Evolutionary conservation across 768 basidiomycete genomes (phyloP), one percentile per base, ranked within the genome.

Genomic region (Lactarius sanguifluus): DNA sequence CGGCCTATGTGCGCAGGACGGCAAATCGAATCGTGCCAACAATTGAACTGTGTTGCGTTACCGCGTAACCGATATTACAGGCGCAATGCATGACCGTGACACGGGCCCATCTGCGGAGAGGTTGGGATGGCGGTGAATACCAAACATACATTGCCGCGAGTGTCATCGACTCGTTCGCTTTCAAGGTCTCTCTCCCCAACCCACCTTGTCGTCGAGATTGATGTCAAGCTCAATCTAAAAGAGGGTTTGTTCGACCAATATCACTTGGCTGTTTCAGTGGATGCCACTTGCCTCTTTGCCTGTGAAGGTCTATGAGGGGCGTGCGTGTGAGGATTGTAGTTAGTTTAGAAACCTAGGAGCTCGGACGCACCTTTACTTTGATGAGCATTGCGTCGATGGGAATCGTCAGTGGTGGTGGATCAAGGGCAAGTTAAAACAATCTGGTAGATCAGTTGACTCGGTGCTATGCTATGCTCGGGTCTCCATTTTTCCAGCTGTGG

Each of bases 191-290:
- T 83, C 58, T 28, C 64, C 64, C 32, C 32, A 32, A 32, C 83
- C 58, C 64, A 88, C 95, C 84, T 89, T 90, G 79, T 93, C 92
- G 69, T 92, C 91, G 18, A 83, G 79, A 77, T 96, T 94, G 76
- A 97, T 93, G 81, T 97, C 94, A 69, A 98, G 85, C 77, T 98
- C 96, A 77, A 97, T 95, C 96, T 86, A 10, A 65, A 18, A 50
- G 57, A 59, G n/a, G 8, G 10, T 30, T 43, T 9, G 34, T 25
- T 43, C 32, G n/a, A 9, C 40, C 16, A 41, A 55, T 38, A 28
- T 50, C n/a, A 28, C 38, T 59, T 13, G 13, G 57, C 13, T 5
- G n/a, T 41, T 16, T 40, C 57, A 16, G 3, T 43, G 3, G n/a
- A 47, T 45, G 23, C 57, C 61, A 69, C 73, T 66, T 73, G 95